These are phyloP conservation scores for Kwoniella sp. DNA, from an alignment of 768 basidiomycete species.

Conservation along the genomic window DNA sequence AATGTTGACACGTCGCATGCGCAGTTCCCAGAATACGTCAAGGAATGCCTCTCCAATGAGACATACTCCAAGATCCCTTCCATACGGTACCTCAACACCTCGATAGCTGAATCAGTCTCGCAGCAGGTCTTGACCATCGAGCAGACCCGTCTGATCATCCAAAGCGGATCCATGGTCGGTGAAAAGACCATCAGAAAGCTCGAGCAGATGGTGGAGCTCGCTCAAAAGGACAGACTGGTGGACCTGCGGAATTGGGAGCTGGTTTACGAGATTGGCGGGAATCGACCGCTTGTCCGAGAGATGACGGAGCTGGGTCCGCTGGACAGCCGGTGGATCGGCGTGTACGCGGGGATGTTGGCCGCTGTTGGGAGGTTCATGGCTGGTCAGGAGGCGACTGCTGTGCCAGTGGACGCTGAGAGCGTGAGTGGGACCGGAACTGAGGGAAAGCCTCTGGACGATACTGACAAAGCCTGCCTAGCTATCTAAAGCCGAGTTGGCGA, in stretches of 20 bases:
- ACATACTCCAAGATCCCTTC: conserved; percentile 34
- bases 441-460: too few species aligned
- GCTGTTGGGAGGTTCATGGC: not conserved
- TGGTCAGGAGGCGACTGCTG: conserved; percentile 13
- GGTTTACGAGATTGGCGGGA: conserved; percentile 23
- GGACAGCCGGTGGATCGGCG: conserved; percentile 5
- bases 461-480: too few species aligned
- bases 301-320: conserved; percentile 4
- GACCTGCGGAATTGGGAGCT: conserved; percentile 39
- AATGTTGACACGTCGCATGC: too few species aligned
- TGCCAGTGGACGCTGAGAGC: not conserved
- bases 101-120: conserved; percentile 19
- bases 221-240: too few species aligned
- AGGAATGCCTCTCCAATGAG: conserved; percentile 32
- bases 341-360: conserved; percentile 6
- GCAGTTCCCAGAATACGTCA: conserved; percentile 30
- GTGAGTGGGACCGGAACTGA: too few species aligned
- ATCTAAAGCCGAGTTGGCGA: not conserved
- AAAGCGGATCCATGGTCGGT: not conserved
- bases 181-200: not conserved
- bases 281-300: conserved; percentile 4
- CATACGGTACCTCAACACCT: conserved; percentile 16
- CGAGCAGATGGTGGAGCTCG: not conserved
- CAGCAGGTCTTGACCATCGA: conserved; percentile 8
- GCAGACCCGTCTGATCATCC: conserved; percentile 1